Evolutionary conservation across 257 asterid genomes (phyloP), one percentile per base, ranked within the genome.

Genomic region (Nicotiana knightiana): DNA sequence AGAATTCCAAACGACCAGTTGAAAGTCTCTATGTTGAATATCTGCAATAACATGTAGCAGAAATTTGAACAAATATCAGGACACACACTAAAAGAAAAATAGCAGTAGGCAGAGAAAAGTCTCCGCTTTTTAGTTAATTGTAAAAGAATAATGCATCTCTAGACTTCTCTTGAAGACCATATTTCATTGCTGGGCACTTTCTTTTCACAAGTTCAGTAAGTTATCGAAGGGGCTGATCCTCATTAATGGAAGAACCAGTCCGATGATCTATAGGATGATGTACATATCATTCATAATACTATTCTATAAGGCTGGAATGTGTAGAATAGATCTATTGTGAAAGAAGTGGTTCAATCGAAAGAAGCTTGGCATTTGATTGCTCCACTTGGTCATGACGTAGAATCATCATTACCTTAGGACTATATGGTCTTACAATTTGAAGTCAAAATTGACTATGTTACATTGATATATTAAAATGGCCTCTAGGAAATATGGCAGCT

Each of bases 1-100:
- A 93, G 97, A 83, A 93, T 93, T 76, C 99, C 99, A 66, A 95
- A 95, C 57, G 99, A 89, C 98, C 98, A 95, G 85, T 86, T 91
- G 86, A 91, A 95, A 59, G 93, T 92, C 86, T 91, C 97, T 87
- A 91, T 86, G 85, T 95, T 95, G 92, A 93, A 95, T 81, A 92
- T 89, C 99, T 95, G 92, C 82, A 87, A 77, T 81, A 71, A 81
- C 15, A 32, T 83, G 80, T 82, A 82, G 77, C 84, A 86, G 46
- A 68, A 43, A 65, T 46, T 57, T 35, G 68, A 66, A 79, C 21
- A 75, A 12, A 6, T 3, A 71, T 51, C 21, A 75, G 37, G 80
- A 26, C 61, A 75, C 63, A 2, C 13, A 6, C 12, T 48, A 8
- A 16, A 75, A 28, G 46, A 51, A 51, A 75, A 75, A 3, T 28